These are phyloP conservation scores for Amphibolis antarctica DNA, from an alignment of 106 monocot genomes.

Conservation along the genomic window DNA sequence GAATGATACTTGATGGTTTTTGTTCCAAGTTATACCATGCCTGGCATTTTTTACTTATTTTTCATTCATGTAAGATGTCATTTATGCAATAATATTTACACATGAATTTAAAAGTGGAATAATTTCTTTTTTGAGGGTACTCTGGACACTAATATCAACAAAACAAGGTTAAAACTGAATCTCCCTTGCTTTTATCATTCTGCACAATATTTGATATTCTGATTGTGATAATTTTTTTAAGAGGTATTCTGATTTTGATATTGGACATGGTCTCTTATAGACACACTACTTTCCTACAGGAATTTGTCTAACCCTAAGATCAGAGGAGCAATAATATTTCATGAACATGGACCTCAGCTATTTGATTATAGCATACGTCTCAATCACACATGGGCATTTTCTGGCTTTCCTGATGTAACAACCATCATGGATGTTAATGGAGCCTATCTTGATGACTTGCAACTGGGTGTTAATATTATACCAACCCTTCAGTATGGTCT, in stretches of 20 bases:
- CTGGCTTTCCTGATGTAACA: conserved; percentile 74
- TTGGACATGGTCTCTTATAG: neutral
- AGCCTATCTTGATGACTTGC: conserved; percentile 68
- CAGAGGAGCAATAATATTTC: conserved; percentile 80
- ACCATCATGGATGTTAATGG: conserved; percentile 93
- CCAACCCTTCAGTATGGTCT: conserved; percentile 74
- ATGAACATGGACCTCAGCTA: conserved; percentile 51
- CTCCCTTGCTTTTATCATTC: no score
- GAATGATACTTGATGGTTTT: no score
- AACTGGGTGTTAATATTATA: conserved; percentile 49
- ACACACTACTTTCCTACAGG: conserved; percentile 22
- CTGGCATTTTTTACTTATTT: no score
- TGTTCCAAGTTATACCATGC: no score
- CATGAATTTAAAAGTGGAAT: no score
- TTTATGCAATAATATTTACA: no score
- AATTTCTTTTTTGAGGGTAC: no score
- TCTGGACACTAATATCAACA: no score
- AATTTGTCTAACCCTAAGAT: conserved; percentile 73
- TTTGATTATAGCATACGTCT: conserved; percentile 94
- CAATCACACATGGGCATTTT: conserved; percentile 88
- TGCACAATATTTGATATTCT: neutral
- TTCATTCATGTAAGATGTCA: no score
- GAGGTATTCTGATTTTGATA: neutral
- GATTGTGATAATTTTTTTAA: no score
- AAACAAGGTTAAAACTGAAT: no score